Evolutionary conservation across 768 basidiomycete species (phyloP), one percentile per base, ranked within the genome.

Genomic region (Mycena haematopus): DNA sequence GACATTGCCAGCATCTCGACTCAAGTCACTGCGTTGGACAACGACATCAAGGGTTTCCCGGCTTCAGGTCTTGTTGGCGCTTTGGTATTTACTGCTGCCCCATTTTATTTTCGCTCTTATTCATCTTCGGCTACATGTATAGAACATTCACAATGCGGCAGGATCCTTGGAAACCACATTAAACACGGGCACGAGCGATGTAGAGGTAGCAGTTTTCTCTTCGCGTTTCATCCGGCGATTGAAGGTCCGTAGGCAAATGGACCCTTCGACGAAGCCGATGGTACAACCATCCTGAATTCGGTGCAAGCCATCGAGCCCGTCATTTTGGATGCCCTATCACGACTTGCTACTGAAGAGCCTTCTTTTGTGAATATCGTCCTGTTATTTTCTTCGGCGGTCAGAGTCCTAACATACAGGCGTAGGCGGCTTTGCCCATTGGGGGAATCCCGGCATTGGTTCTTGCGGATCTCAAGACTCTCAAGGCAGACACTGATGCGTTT

Each of bases 61-160:
- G 25, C 25, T 7, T 62, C 65, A 2, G 74, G 40, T 27, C 55
- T 78, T 13, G 22, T 33, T n/a, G 50, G 50, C 10, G 77, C 74
- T 55, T 59, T 75, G 60, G 76, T 78, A 50, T 19, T 50, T 11
- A 71, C 52, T n/a, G 24, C 21, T 2, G 21, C 10, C n/a, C 2
- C 46, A 5, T 45, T n/a, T 45, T 19, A 11, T 31, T 31, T 9
- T 17, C 25, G 17, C 6, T 24, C 29, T 13, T 19, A 6, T 46
- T 11, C 13, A 29, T 50, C 42, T 42, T 4, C 24, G 3, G 13
- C 3, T 22, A 59, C 13, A 35, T 22, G 6, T 27, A 4, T 17
- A 77, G 76, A 68, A 35, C 24, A 74, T 78, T 44, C 73, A 76
- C 52, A 69, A 49, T 8, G 65, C 63, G 45, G 69, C 74, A 19